Conservation (phyloP, 1,139 yeast species). For the Diutina rugosa region DNA sequence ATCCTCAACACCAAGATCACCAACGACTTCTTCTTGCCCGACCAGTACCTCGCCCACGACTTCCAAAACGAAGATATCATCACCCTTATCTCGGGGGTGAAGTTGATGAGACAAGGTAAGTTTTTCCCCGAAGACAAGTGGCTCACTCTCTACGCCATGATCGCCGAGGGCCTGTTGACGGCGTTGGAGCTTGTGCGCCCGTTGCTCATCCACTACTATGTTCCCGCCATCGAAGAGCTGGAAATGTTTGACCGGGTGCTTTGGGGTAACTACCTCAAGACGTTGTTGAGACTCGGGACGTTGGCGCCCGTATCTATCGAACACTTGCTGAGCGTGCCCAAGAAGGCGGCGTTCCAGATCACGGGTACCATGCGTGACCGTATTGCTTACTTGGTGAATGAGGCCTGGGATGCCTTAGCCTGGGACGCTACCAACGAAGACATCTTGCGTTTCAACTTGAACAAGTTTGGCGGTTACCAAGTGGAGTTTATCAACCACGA, state of each 20-base stretch:
- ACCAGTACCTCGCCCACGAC: conserved; percentile 19
- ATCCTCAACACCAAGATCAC: conserved; percentile 16
- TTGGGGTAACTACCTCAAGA: conserved; percentile 56
- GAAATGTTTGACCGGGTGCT: conserved; percentile 38
- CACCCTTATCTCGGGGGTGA: conserved; percentile 40
- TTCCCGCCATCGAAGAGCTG: conserved; percentile 39
- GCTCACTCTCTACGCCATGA: conserved; percentile 53
- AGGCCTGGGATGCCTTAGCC: conserved; percentile 66
- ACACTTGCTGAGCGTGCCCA: conserved; percentile 58
- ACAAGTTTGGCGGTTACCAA: conserved; percentile 61
- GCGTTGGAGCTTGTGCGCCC: conserved; percentile 48
- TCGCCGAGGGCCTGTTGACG: conserved; percentile 47
- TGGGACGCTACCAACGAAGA: conserved; percentile 55
- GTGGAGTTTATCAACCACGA: conserved; percentile 49
- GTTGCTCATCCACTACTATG: conserved; percentile 36
- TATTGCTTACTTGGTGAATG: conserved; percentile 41
- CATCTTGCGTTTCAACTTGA: conserved; percentile 45
- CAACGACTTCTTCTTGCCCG: conserved; percentile 21
- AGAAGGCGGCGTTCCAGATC: conserved; percentile 55
- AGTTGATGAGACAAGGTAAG: conserved; percentile 42
- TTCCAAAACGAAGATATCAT: conserved; percentile 31
- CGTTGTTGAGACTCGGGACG: conserved; percentile 40
- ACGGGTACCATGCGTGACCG: conserved; percentile 54
- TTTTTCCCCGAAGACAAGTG: conserved; percentile 58
- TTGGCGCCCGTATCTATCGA: conserved; percentile 48